phyloP scores from a whole-genome alignment of 2,329 filamentous ascomycete species.

The Fusarium odoratissimum region DNA sequence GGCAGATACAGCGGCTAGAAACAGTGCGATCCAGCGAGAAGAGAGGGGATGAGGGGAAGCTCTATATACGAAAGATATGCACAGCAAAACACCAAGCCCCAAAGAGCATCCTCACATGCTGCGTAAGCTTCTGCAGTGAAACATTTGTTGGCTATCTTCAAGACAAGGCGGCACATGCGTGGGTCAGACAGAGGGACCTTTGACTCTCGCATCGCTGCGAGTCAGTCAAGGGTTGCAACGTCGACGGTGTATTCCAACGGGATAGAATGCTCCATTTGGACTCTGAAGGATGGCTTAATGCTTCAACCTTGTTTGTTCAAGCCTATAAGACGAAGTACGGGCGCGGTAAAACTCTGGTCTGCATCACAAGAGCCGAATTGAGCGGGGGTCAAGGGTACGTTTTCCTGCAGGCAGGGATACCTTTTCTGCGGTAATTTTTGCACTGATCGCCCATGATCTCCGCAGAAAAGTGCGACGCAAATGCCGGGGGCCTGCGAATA shows the following conservation, averaged over 20 bases:
- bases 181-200: constrained; percentile 8
- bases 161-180: background rate
- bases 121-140: constrained; percentile 19
- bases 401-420: background rate
- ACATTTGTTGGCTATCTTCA: constrained; percentile 3
- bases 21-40: background rate
- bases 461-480: constrained; percentile 11
- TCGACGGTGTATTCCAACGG: constrained; percentile 10
- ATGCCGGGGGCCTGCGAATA: constrained; percentile 7
- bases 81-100: background rate
- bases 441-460: constrained; percentile 7
- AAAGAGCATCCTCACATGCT: constrained; percentile 2
- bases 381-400: background rate
- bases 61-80: constrained; percentile 7
- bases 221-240: constrained; percentile 15
- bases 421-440: constrained; percentile 10
- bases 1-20: background rate
- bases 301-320: background rate
- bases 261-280: constrained; percentile 8
- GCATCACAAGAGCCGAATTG: background rate
- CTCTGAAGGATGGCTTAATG: background rate
- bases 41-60: background rate
- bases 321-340: background rate
- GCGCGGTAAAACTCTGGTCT: constrained; percentile 6
- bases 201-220: constrained; percentile 10